phyloP scores from a whole-genome alignment of 1,284 basidiomycete genomes.

The Heterobasidion occidentale region DNA sequence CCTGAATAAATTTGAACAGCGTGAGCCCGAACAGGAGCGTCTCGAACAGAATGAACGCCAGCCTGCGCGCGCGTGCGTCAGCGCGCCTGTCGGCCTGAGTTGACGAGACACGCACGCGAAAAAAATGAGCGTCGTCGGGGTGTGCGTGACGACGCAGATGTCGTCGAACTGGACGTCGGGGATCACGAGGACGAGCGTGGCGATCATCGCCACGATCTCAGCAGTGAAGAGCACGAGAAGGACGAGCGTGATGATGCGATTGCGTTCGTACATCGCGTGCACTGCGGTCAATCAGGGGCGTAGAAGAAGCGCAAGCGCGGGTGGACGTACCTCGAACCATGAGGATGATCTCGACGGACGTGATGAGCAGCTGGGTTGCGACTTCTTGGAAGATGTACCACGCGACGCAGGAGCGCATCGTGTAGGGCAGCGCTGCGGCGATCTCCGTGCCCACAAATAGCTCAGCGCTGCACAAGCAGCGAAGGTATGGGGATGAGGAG shows the following conservation, averaged over 20 bases:
- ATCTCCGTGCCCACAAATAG: constrained; percentile 8
- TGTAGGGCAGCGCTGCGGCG: constrained; percentile 7
- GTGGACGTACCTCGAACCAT: constrained; percentile 21
- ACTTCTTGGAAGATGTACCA: constrained; percentile 25
- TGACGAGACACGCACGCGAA: constrained; percentile 19
- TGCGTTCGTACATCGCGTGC: constrained; percentile 22
- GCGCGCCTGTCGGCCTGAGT: neutral
- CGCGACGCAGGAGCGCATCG: constrained; percentile 13
- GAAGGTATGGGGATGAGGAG: neutral
- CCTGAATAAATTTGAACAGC: constrained; percentile 21
- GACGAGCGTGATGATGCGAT: constrained; percentile 10
- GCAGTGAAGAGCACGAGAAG: constrained; percentile 17
- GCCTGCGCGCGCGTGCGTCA: constrained; percentile 13
- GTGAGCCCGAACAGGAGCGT: constrained; percentile 26
- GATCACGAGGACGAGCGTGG: constrained; percentile 18
- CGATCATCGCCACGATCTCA: constrained; percentile 18
- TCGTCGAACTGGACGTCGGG: constrained; percentile 18
- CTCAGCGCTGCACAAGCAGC: constrained; percentile 1
- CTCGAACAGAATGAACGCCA: constrained; percentile 27
- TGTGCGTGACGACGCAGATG: constrained; percentile 15
- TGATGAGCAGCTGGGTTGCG: constrained; percentile 21
- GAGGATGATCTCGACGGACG: constrained; percentile 22
- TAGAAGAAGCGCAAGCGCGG: neutral
- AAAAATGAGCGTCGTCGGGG: constrained; percentile 18
- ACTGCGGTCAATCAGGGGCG: constrained; percentile 12